These are phyloP conservation scores for Clarireedia paspali DNA, from an alignment of 2,329 filamentous ascomycete species.

Conservation along the genomic window DNA sequence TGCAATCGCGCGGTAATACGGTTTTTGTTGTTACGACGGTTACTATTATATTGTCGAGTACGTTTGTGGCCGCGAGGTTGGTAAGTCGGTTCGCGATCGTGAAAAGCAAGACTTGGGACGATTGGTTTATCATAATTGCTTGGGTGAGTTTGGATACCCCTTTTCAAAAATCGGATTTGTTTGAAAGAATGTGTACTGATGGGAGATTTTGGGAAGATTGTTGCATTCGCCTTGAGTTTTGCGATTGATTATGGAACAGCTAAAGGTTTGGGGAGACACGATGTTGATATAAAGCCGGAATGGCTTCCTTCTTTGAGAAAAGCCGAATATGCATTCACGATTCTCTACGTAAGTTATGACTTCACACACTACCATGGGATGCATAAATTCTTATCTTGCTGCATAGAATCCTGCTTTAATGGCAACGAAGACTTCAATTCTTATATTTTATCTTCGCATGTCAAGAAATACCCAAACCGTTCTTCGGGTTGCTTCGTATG, in stretches of 20 bases:
- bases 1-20: slow-evolving; percentile 36
- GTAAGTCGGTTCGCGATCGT: slow-evolving; percentile 68
- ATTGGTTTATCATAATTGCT: slow-evolving; percentile 72
- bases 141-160: slow-evolving; percentile 46
- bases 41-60: slow-evolving; percentile 60
- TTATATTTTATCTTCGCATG: slow-evolving; percentile 82
- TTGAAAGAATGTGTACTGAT: neutral
- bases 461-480: slow-evolving; percentile 69
- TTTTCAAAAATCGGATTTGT: neutral
- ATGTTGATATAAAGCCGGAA: slow-evolving; percentile 46
- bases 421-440: slow-evolving; percentile 86
- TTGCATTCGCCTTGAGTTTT: slow-evolving; percentile 61
- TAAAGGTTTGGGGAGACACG: slow-evolving; percentile 61
- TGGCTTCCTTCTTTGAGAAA: slow-evolving; percentile 46
- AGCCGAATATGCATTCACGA: slow-evolving; percentile 56
- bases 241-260: slow-evolving; percentile 56
- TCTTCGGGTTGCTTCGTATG: slow-evolving; percentile 75
- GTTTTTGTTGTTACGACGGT: slow-evolving; percentile 65
- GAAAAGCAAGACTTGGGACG: slow-evolving; percentile 63
- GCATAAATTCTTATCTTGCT: neutral
- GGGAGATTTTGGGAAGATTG: slow-evolving; percentile 23
- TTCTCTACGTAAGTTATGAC: slow-evolving; percentile 46
- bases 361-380: neutral
- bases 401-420: slow-evolving; percentile 76
- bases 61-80: slow-evolving; percentile 70